Percentiles rank a stretch among this genome's conserved stretches.
Evolutionary conservation across 1,139 yeast species (phyloP).

Genomic region (Wickerhamomyces sp.): DNA sequence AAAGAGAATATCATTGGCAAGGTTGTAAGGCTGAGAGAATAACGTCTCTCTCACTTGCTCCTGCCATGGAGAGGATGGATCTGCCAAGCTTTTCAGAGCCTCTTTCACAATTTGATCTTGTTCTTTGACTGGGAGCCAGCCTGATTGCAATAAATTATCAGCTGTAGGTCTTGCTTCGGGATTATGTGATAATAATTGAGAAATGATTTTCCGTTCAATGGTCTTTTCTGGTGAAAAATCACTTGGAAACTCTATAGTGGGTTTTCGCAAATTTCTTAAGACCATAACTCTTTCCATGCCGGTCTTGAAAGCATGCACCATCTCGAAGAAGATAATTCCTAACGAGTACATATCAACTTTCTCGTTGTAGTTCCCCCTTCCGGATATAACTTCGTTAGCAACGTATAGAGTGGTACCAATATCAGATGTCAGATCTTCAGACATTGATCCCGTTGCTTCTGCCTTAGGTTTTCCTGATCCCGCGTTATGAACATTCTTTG

Average conservation of each 20-base stretch:
- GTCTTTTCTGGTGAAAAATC: conserved; percentile 51
- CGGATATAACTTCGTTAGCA: conserved; percentile 78
- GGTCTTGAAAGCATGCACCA: conserved; percentile 78
- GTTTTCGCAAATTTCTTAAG: conserved; percentile 55
- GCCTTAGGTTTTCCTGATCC: conserved; percentile 27
- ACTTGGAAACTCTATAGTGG: conserved; percentile 58
- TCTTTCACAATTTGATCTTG: conserved; percentile 88
- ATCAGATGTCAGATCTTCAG: conserved; percentile 84
- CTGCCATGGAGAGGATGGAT: conserved; percentile 92
- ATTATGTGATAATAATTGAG: conserved; percentile 65
- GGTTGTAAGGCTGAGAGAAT: conserved; percentile 76
- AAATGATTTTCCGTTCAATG: conserved; percentile 63
- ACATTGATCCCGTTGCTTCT: conserved; percentile 27
- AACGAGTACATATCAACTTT: conserved; percentile 95
- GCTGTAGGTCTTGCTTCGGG: conserved; percentile 82
- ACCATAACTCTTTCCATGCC: conserved; percentile 89
- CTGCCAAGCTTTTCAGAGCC: conserved; percentile 78
- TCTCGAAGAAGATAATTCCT: conserved; percentile 92
- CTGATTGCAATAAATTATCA: conserved; percentile 64
- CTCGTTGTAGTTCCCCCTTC: conserved; percentile 71
- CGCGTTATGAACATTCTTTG: conserved; percentile 67
- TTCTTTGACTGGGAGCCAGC: conserved; percentile 80
- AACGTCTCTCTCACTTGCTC: conserved; percentile 83
- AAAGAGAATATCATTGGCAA: conserved; percentile 77
- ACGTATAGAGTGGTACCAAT: conserved; percentile 93